Base-by-base conservation (phyloP, 108 stramenopile genomes). In the Pseudonitzschia pungens region DNA sequence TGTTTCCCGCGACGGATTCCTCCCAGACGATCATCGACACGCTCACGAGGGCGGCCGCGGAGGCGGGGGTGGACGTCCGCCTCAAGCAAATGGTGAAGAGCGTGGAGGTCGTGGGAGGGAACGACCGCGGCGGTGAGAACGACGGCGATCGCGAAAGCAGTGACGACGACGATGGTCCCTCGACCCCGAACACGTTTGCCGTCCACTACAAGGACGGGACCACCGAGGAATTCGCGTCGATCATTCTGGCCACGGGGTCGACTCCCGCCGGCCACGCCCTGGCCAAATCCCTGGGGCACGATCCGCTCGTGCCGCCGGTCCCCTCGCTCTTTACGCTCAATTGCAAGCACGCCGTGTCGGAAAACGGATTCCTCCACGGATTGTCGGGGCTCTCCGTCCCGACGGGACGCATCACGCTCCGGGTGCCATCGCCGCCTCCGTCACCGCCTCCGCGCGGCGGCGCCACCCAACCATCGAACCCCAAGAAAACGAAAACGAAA, bases 191-290 rank as follows among this genome's bases (percentile, higher is more conserved):
- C 22, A 31, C 26, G 6, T 79, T 70, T 58, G 24, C 16, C n/a
- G 42, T 79, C 10, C 21, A 54, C 31, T 68, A 70, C 52, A 70
- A 82, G 31, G 78, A 78, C 45, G 69, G 21, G 12, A 71, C 6
- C 4, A 53, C 79, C 60, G 85, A 88, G 65, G 42, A 72, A 16
- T 93, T 83, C 69, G 84, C 92, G 57, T 81, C 88, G 31, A 65
- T 98, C 24, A 84, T 98, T 59, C 80, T 96, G 55, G 96, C 97
- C n/a, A 98, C 97, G 1, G 97, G 97, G 52, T 95, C 94, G 8
- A 71, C 89, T 29, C 92, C 92, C 20, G 59, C 53, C 26, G 97
- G 97, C 15, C 86, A 98, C 79, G 83, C 78, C n/a, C 74, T 97
- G 70, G 95, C 93, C 21, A 69, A 82, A 52, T 60, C 75, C 11